phyloP scores from a whole-genome alignment of 805 yeast genomes.

The Starmerella kuoi region DNA sequence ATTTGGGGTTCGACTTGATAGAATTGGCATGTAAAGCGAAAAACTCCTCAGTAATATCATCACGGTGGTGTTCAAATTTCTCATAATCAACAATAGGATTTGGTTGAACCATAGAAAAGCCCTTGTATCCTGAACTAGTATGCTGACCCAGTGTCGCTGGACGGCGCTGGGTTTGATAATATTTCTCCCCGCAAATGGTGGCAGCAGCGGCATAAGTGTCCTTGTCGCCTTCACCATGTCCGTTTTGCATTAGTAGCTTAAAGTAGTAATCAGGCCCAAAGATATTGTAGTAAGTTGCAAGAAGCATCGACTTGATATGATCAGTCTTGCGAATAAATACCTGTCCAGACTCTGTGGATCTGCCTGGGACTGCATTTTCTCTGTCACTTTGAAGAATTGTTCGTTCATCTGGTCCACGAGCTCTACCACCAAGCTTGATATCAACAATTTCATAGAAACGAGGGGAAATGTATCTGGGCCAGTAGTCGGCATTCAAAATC shows the following conservation, averaged over 20 bases:
- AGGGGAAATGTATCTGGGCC: constrained; percentile 77
- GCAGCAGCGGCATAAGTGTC: constrained; percentile 68
- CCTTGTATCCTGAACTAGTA: constrained; percentile 12
- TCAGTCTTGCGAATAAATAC: constrained; percentile 44
- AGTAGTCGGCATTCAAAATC: constrained; percentile 74
- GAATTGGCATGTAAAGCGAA: constrained; percentile 21
- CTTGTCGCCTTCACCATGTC: constrained; percentile 72
- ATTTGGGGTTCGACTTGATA: constrained; percentile 20
- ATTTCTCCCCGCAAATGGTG: constrained; percentile 45
- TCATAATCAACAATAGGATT: constrained; percentile 52
- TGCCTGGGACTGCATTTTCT: constrained; percentile 54
- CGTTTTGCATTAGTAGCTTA: constrained; percentile 47
- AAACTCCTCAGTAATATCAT: constrained; percentile 5
- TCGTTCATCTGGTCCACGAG: constrained; percentile 25
- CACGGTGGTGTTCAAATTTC: constrained; percentile 5
- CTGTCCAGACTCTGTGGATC: constrained; percentile 62
- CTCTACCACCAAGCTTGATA: constrained; percentile 35
- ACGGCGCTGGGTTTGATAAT: constrained; percentile 38
- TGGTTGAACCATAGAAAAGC: constrained; percentile 51
- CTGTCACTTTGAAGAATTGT: constrained; percentile 43
- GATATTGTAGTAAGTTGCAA: constrained; percentile 53
- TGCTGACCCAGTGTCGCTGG: constrained; percentile 31
- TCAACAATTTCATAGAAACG: constrained; percentile 57
- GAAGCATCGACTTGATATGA: constrained; percentile 45
- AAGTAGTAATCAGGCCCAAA: constrained; percentile 51